phyloP scores from a whole-genome alignment of 108 stramenopile genomes.

The Skeletonema menzelii region DNA sequence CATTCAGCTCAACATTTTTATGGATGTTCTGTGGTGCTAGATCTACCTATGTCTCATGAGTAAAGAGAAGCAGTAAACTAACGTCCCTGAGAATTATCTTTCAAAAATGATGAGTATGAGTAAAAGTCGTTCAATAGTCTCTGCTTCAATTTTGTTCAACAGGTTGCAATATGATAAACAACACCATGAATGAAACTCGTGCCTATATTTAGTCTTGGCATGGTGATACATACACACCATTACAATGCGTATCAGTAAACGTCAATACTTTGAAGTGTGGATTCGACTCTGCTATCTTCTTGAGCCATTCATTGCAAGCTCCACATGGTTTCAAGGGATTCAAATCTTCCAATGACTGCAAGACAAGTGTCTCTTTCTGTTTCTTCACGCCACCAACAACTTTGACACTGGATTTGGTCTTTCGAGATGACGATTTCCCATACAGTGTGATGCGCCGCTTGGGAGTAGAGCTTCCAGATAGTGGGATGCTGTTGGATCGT shows the following conservation, averaged over 20 bases:
- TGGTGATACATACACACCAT: conserved; percentile 84
- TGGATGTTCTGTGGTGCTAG: neutral
- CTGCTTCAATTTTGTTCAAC: neutral
- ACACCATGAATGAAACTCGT: conserved; percentile 1
- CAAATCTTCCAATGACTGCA: conserved; percentile 58
- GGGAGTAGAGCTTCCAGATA: conserved; percentile 41
- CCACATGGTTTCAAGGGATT: conserved; percentile 97
- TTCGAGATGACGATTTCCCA: conserved; percentile 23
- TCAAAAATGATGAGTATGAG: neutral
- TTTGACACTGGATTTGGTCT: conserved; percentile 14
- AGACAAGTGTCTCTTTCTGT: conserved; percentile 29
- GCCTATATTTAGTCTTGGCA: conserved; percentile 55
- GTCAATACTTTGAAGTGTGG: conserved; percentile 94
- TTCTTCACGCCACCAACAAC: conserved; percentile 30
- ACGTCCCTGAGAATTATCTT: neutral
- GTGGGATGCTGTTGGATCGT: neutral
- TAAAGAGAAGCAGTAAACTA: neutral
- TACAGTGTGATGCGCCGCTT: conserved; percentile 55
- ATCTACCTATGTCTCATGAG: neutral
- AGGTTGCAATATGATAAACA: neutral
- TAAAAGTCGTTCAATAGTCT: neutral
- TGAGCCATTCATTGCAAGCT: conserved; percentile 97
- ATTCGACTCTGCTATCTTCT: conserved; percentile 96
- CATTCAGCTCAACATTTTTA: neutral
- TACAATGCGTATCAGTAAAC: conserved; percentile 89